These are phyloP conservation scores for Ampelocalamus luodianensis DNA, from an alignment of 176 grass and related monocot genomes.

Conservation along the genomic window DNA sequence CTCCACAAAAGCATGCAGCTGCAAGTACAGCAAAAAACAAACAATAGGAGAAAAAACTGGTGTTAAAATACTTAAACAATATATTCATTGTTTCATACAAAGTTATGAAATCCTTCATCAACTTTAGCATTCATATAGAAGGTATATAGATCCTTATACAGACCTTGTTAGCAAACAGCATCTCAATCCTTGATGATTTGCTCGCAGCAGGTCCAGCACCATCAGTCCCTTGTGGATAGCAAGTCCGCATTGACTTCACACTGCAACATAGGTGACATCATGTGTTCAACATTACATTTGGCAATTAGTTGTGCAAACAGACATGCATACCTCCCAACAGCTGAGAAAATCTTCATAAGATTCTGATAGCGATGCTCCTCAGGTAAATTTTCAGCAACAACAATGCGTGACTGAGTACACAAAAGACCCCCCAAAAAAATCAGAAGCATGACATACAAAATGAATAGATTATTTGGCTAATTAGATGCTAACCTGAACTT, in stretches of 20 bases:
- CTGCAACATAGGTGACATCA: conserved; percentile 53
- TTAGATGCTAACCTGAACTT: conserved; percentile 71
- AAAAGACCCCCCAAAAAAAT: conserved; percentile 18
- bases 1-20: conserved; percentile 99
- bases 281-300: conserved; percentile 13
- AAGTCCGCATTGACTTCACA: conserved; percentile 92
- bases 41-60: not conserved
- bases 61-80: conserved; percentile 9
- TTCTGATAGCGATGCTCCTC: conserved; percentile 85
- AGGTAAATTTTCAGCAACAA: conserved; percentile 96
- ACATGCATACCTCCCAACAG: conserved; percentile 75
- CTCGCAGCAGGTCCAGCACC: conserved; percentile 51
- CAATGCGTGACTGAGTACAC: conserved; percentile 67
- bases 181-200: conserved; percentile 82
- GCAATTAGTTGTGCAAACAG: conserved; percentile 30
- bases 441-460: conserved; percentile 22
- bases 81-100: conserved; percentile 13
- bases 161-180: conserved; percentile 94
- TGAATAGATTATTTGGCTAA: not conserved
- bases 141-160: conserved; percentile 1
- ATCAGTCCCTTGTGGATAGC: conserved; percentile 82
- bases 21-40: conserved; percentile 26
- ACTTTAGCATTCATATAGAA: conserved; percentile 3
- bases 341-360: conserved; percentile 95
- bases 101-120: not conserved